Conservation (phyloP, 192 early-diverging fungal species). For the Coemansia sp. region DNA sequence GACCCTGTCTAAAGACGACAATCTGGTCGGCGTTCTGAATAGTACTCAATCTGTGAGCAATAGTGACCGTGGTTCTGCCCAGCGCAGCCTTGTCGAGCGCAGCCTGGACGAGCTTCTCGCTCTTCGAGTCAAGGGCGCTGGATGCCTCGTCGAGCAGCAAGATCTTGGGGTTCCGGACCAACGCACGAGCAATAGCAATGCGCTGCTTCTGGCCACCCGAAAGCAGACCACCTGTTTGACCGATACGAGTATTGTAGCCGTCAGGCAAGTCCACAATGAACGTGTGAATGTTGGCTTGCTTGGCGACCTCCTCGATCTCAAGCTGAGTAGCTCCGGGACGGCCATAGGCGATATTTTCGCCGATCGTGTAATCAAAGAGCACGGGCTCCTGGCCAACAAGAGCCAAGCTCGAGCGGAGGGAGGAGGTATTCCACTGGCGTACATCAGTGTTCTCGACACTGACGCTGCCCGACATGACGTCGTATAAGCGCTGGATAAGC, state of each 20-base stretch:
- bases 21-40: slow-evolving; percentile 82
- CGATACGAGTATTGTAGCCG: slow-evolving; percentile 69
- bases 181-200: slow-evolving; percentile 73
- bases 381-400: slow-evolving; percentile 95
- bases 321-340: slow-evolving; percentile 56
- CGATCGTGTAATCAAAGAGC: slow-evolving; percentile 84
- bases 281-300: slow-evolving; percentile 64
- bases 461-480: slow-evolving; percentile 63
- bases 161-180: slow-evolving; percentile 68
- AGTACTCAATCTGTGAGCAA: slow-evolving; percentile 82
- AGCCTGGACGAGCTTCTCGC: slow-evolving; percentile 78
- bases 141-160: slow-evolving; percentile 87
- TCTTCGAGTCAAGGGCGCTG: slow-evolving; percentile 78
- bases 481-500: slow-evolving; percentile 82
- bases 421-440: slow-evolving; percentile 63
- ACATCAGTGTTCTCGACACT: slow-evolving; percentile 65
- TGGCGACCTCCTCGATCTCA: slow-evolving; percentile 64
- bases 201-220: slow-evolving; percentile 74
- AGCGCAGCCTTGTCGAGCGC: slow-evolving; percentile 69
- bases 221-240: slow-evolving; percentile 66
- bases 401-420: slow-evolving; percentile 74
- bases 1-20: slow-evolving; percentile 66
- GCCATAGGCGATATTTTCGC: slow-evolving; percentile 87
- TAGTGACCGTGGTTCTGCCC: slow-evolving; percentile 77
- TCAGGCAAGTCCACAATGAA: slow-evolving; percentile 61